phyloP scores from a whole-genome alignment of 1,284 basidiomycete species.

The Tilletia caries region DNA sequence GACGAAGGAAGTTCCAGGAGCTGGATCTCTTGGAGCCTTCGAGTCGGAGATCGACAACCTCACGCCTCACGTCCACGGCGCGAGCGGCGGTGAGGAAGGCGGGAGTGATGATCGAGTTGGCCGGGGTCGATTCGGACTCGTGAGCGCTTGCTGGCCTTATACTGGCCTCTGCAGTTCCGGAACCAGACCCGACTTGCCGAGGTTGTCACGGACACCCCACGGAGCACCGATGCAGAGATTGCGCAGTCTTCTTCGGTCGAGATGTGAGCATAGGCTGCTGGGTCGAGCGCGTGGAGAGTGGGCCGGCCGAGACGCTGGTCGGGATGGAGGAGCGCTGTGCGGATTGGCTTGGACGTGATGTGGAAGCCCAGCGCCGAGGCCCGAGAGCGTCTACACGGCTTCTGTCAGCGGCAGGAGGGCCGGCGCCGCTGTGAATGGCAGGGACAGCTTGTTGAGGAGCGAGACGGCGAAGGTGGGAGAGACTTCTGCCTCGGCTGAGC shows the following conservation, averaged over 20 bases:
- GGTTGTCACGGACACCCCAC: constrained; percentile 28
- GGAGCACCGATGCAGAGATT: constrained; percentile 47
- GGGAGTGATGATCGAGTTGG: constrained; percentile 16
- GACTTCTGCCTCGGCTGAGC: no score
- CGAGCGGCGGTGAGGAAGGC: constrained; percentile 16
- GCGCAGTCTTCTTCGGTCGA: constrained; percentile 25
- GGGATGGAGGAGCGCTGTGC: constrained; percentile 27
- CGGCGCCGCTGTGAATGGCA: not conserved
- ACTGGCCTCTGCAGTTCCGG: constrained; percentile 18
- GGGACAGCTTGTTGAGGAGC: constrained; percentile 11
- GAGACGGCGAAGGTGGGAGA: constrained; percentile 7
- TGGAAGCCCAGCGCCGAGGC: constrained; percentile 41
- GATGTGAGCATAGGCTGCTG: constrained; percentile 16
- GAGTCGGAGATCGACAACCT: no score
- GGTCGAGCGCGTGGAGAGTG: constrained; percentile 36
- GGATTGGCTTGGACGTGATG: constrained; percentile 29
- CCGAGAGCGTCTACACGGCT: constrained; percentile 49
- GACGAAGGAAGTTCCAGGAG: no score
- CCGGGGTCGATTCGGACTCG: not conserved
- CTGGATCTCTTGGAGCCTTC: no score
- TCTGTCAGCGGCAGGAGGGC: constrained; percentile 21
- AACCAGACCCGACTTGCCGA: constrained; percentile 37
- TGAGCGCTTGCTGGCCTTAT: not conserved
- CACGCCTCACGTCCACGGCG: no score
- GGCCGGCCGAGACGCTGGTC: constrained; percentile 38